Base-by-base conservation (phyloP, 176 grass and related monocot genomes). In the Cocos nucifera region DNA sequence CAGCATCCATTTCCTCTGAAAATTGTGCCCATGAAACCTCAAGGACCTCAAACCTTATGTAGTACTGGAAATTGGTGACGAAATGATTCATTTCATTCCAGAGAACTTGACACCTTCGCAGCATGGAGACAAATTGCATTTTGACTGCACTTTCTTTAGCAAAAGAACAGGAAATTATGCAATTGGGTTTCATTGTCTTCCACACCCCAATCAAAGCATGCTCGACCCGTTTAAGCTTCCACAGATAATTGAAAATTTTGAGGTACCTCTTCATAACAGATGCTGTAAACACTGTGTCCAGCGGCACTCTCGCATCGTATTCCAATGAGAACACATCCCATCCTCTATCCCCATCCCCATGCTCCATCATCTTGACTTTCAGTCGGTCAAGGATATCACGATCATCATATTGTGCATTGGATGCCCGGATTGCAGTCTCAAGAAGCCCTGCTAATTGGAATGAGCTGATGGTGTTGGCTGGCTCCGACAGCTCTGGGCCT, bases 1-100 rank as follows among this genome's bases (percentile, higher is more conserved):
- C 81, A 22, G 70, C 66, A 71, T 97, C 84, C 92, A 97, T 97
- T 83, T 91, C 92, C 75, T 88, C 83, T 24, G 83, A 97, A 49
- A 97, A 97, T 56, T 58, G 73, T 53, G 78, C 87, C 92, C 92
- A 97, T 4, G 92, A 97, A 69, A 88, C 58, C 69, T 91, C 92
- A 65, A 97, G 86, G 28, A 97, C 92, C 70, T 97, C 92, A 85
- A 97, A 97, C 92, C 88, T 97, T 52, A 97, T 97, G 56, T 97
- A 97, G 73, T 88, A 86, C 44, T 97, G 83, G 58, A 97, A 91
- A 18, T 97, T 91, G 54, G 80, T 97, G 20, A 97, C 83, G 61
- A 97, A 97, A 77, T 97, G 92, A 61, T 85, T 97, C 92, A 97
- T 88, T 64, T 97, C 92, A 54, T 91, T 97, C 71, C 86, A 88